phyloP scores from a whole-genome alignment of 495 filamentous ascomycete species.

The Aspergillus panamensis region DNA sequence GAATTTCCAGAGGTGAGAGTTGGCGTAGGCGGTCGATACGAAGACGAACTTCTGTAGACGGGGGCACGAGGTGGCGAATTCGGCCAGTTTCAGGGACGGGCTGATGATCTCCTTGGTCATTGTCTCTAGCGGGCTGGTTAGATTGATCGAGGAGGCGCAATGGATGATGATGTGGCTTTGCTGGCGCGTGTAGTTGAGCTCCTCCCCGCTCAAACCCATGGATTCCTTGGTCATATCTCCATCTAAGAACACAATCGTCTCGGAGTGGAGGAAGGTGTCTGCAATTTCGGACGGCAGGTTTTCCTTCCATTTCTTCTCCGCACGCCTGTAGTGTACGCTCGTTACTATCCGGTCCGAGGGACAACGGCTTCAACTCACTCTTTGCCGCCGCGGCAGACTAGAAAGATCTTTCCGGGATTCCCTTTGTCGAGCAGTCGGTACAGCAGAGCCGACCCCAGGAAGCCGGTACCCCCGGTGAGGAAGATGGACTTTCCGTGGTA shows the following conservation, averaged over 20 bases:
- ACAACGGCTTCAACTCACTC: too few species aligned
- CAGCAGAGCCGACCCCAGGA: conserved; percentile 16
- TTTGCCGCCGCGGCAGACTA: conserved; percentile 10
- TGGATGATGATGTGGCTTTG: conserved; percentile 11
- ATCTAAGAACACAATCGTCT: conserved; percentile 1
- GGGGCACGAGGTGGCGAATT: neutral
- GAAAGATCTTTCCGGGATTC: conserved; percentile 1
- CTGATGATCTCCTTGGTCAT: too few species aligned
- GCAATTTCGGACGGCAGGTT: too few species aligned
- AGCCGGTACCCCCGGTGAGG: conserved; percentile 19
- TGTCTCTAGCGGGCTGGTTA: neutral
- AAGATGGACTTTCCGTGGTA: conserved; percentile 8
- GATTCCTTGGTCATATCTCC: neutral
- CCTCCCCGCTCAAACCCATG: neutral
- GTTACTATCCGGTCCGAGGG: too few species aligned
- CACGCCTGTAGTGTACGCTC: too few species aligned
- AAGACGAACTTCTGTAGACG: neutral
- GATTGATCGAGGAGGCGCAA: conserved; percentile 15
- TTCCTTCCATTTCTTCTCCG: too few species aligned
- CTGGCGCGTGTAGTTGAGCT: neutral
- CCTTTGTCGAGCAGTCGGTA: neutral
- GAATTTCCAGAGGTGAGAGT: conserved; percentile 3
- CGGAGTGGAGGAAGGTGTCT: too few species aligned
- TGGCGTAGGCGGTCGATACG: neutral
- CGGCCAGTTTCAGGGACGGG: too few species aligned